A percentile compares a stretch with the other conserved stretches of the same genome.
Evolutionary conservation across 768 basidiomycete species (phyloP).

Genomic region (Amanita brunnescens): DNA sequence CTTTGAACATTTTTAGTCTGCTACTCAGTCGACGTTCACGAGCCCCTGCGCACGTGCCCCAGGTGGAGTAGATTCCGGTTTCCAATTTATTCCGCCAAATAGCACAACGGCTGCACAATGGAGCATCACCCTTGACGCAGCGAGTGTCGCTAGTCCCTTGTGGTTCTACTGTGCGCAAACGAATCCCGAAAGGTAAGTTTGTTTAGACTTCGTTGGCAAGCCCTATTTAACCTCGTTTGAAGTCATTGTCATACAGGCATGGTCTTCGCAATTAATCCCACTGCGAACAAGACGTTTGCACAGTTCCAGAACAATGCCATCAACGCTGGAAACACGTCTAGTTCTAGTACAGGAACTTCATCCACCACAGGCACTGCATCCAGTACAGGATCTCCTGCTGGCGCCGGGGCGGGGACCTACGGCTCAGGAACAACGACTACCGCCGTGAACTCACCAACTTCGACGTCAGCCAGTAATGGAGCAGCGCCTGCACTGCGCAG

Average conservation of each 20-base stretch:
- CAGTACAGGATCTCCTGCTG: not conserved
- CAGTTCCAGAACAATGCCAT: conserved; percentile 19
- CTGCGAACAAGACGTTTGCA: conserved; percentile 22
- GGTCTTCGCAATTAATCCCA: conserved; percentile 34
- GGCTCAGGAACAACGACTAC: not conserved
- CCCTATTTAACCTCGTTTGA: not conserved
- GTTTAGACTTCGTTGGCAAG: not conserved
- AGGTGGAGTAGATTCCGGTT: conserved; percentile 45
- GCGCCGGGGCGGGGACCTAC: not conserved
- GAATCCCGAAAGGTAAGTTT: conserved; percentile 19
- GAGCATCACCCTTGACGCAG: conserved; percentile 32
- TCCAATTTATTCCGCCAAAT: conserved; percentile 28
- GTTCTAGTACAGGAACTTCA: not conserved
- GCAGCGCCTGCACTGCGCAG: not conserved
- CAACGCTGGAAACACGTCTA: not conserved
- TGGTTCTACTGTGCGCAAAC: conserved; percentile 60
- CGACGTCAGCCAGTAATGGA: not conserved
- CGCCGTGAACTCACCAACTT: no score
- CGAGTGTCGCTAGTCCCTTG: conserved; percentile 35
- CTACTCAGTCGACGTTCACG: conserved; percentile 38
- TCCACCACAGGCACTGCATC: not conserved
- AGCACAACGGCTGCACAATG: conserved; percentile 26
- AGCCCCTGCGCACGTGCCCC: conserved; percentile 29
- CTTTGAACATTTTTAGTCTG: conserved; percentile 20
- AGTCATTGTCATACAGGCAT: conserved; percentile 29